These are phyloP conservation scores for Linaria vulgaris DNA, from an alignment of 257 asterid species.

Conservation along the genomic window DNA sequence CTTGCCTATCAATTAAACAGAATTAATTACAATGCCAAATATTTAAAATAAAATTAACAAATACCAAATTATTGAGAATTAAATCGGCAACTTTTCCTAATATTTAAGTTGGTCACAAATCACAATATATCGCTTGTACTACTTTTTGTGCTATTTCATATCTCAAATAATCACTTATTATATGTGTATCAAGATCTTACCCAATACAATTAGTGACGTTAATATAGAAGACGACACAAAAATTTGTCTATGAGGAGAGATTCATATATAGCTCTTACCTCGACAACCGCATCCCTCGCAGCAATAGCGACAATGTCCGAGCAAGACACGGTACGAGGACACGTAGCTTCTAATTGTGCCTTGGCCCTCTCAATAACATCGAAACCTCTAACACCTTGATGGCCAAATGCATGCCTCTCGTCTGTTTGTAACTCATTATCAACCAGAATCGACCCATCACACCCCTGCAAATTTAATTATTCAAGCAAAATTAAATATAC, in stretches of 20 bases:
- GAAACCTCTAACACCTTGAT: slow-evolving; percentile 73
- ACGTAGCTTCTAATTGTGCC: slow-evolving; percentile 47
- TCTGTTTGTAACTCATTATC: slow-evolving; percentile 33
- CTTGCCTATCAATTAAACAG: slow-evolving; percentile 37
- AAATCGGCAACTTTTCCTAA: too few relatives aligned
- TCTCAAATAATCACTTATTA: too few relatives aligned
- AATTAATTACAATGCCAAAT: too few relatives aligned
- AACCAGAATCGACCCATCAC: slow-evolving; percentile 83
- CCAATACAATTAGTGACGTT: too few relatives aligned
- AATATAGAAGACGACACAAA: too few relatives aligned
- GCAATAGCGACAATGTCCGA: slow-evolving; percentile 82
- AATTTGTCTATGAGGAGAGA: too few relatives aligned
- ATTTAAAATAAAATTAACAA: too few relatives aligned
- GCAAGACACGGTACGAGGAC: slow-evolving; percentile 73
- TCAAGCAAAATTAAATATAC: background rate
- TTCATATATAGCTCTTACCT: slow-evolving; percentile 40
- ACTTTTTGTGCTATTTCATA: too few relatives aligned
- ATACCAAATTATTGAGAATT: too few relatives aligned
- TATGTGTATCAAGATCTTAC: too few relatives aligned
- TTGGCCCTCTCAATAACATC: slow-evolving; percentile 67
- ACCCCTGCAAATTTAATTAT: slow-evolving; percentile 51
- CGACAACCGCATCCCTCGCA: slow-evolving; percentile 72
- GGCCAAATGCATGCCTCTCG: slow-evolving; percentile 68
- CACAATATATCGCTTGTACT: too few relatives aligned
- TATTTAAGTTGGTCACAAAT: too few relatives aligned